Conservation (phyloP, 2,329 filamentous ascomycete species). For the Dendrostoma leiphaemia region DNA sequence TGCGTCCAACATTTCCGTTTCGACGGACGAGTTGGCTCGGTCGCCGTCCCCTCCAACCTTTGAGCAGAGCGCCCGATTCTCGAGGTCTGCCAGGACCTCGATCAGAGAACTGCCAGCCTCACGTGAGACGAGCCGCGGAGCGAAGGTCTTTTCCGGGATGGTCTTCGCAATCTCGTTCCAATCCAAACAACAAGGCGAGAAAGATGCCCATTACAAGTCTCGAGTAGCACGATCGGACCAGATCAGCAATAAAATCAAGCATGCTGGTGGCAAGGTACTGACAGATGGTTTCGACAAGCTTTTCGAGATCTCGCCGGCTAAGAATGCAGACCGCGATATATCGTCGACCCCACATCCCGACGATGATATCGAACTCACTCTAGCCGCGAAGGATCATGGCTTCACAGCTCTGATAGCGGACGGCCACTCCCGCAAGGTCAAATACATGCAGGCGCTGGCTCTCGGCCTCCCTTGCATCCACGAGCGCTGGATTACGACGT, state of each 20-base stretch:
- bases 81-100: conserved; percentile 22
- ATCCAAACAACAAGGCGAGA: conserved; percentile 47
- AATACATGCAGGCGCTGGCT: conserved; percentile 93
- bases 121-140: conserved; percentile 12
- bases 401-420: conserved; percentile 89
- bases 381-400: conserved; percentile 53
- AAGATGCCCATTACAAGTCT: conserved; percentile 45
- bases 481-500: conserved; percentile 76
- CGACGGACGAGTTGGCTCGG: conserved; percentile 47
- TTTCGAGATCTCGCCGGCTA: conserved; percentile 54
- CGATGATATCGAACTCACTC: conserved; percentile 50
- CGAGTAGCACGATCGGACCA: conserved; percentile 38
- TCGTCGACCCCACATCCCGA: conserved; percentile 25
- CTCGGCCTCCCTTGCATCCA: conserved; percentile 85
- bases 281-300: conserved; percentile 77
- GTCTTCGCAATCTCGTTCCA: conserved; percentile 80
- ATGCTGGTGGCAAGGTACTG: conserved; percentile 71
- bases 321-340: conserved; percentile 25
- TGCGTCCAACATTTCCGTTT: conserved; percentile 33
- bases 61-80: conserved; percentile 34
- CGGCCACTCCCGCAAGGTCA: conserved; percentile 78
- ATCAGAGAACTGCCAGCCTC: conserved; percentile 14
- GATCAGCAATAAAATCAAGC: conserved; percentile 60
- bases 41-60: conserved; percentile 37
- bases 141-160: conserved; percentile 71